phyloP scores from a whole-genome alignment of 352 stramenopile genomes.

The Phytopythium litorale region DNA sequence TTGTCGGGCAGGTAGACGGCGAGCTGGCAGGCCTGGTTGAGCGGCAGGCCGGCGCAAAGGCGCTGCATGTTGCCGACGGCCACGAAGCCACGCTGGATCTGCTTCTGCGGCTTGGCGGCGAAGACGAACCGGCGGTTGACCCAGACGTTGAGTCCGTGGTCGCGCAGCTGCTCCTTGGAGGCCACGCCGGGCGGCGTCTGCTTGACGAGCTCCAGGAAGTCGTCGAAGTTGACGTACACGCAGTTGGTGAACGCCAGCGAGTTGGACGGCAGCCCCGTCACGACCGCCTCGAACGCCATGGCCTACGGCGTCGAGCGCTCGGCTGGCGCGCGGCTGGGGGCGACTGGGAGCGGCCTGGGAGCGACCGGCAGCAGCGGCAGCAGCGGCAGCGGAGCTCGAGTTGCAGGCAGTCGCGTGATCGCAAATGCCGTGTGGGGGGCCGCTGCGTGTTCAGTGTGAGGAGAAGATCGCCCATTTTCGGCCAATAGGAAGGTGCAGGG shows the following conservation, averaged over 20 bases:
- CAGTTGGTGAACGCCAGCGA: slow-evolving; percentile 82
- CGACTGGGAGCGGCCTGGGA: neutral
- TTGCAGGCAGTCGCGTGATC: neutral
- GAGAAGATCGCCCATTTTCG: slow-evolving; percentile 3
- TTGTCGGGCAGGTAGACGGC: slow-evolving; percentile 50
- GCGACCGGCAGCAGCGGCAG: too few relatives aligned
- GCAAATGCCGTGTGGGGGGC: neutral
- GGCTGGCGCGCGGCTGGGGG: too few relatives aligned
- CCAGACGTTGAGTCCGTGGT: slow-evolving; percentile 77
- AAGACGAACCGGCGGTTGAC: slow-evolving; percentile 83
- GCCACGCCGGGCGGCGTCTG: slow-evolving; percentile 55
- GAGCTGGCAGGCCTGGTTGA: slow-evolving; percentile 62
- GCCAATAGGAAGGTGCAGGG: neutral
- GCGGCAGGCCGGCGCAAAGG: slow-evolving; percentile 65
- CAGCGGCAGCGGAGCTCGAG: neutral
- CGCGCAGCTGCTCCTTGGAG: slow-evolving; percentile 68
- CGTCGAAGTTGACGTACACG: slow-evolving; percentile 71
- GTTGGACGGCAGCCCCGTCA: slow-evolving; percentile 71
- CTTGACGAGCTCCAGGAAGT: slow-evolving; percentile 69
- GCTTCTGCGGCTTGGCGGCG: slow-evolving; percentile 66
- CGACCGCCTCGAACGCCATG: slow-evolving; percentile 57
- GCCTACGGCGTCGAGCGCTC: neutral
- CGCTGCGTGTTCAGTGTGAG: neutral
- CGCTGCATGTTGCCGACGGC: slow-evolving; percentile 77
- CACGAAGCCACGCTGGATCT: slow-evolving; percentile 50